These are phyloP conservation scores for Cytospora chrysosperma DNA, from an alignment of 2,329 filamentous ascomycete genomes.

Conservation along the genomic window DNA sequence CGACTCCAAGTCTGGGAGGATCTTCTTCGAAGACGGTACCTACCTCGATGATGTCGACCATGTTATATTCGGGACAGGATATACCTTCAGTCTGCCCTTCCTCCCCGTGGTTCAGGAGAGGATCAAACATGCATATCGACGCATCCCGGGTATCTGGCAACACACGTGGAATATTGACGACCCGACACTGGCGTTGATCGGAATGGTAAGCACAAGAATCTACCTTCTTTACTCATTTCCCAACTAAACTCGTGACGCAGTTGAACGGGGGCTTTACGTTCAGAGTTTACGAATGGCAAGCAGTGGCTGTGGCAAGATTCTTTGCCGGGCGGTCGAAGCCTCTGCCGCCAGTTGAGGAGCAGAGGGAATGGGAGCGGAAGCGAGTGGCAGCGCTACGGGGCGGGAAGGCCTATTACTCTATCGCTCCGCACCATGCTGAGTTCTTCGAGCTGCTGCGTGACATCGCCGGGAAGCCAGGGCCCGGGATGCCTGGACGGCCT, in stretches of 20 bases:
- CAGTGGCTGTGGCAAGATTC: constrained; percentile 37
- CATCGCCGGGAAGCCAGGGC: not conserved
- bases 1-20: constrained; percentile 34
- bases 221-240: too few species aligned
- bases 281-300: constrained; percentile 40
- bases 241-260: constrained; percentile 21
- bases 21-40: constrained; percentile 53
- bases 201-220: constrained; percentile 36
- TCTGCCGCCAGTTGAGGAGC: constrained; percentile 49
- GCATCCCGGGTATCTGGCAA: constrained; percentile 39
- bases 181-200: constrained; percentile 36
- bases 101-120: constrained; percentile 46
- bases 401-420: not conserved
- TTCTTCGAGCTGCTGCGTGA: not conserved
- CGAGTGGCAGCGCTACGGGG: constrained; percentile 26
- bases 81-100: constrained; percentile 57
- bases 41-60: constrained; percentile 49
- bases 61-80: constrained; percentile 60
- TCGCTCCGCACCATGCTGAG: not conserved
- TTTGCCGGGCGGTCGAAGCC: constrained; percentile 35
- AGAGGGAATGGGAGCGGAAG: constrained; percentile 45
- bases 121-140: constrained; percentile 39
- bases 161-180: constrained; percentile 38
- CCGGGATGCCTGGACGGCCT: not conserved
- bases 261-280: constrained; percentile 39